Base-by-base conservation (phyloP, 768 basidiomycete genomes). In the Suillus weaverae region DNA sequence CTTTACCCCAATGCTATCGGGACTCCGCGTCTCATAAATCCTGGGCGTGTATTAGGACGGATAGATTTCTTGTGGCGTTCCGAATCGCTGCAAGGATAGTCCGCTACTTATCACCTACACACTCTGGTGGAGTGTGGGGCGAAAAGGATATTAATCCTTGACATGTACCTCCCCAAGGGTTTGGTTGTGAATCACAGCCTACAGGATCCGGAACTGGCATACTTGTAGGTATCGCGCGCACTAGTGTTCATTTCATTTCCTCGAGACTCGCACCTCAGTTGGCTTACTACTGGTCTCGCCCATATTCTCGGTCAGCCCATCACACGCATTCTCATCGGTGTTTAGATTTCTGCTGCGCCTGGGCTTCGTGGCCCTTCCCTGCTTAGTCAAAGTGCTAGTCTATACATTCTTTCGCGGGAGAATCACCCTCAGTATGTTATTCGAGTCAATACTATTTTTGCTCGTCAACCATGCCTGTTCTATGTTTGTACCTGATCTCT, bases 361-460 rank as follows among this genome's bases (percentile, higher is more conserved):
- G 9, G 56, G 36, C 22, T 38, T 30, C 1, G 5, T 33, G 5
- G 1, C 6, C 5, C 10, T 54, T 20, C 11, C 4, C 32, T 54
- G 54, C 36, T 5, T 22, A 11, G 22, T 30, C 38, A 59, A 20
- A 26, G 39, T 20, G 38, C 16, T 13, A 59, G 56, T 30, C 10
- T 59, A 59, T 30, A 20, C 18, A 59, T 1, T 20, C 38, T 30
- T 59, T 59, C 56, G 56, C 56, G 56, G 56, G 38, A 41, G 56
- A 59, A 59, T 41, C 56, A 39, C 36, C 55, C 22, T 57, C 55
- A 22, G 8, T 1, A 22, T 56, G 10, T 59, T 43, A 22, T 41
- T 43, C 57, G 50, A 50, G 26, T 26, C 16, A 5, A 56, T 56
- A 22, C 33, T 56, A 16, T 56, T 56, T 26, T 38, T 20, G 18